Evolutionary conservation across 345 rosid species (phyloP), one percentile per base, ranked within the genome.

Genomic region (Excoecaria cochinchinensis): DNA sequence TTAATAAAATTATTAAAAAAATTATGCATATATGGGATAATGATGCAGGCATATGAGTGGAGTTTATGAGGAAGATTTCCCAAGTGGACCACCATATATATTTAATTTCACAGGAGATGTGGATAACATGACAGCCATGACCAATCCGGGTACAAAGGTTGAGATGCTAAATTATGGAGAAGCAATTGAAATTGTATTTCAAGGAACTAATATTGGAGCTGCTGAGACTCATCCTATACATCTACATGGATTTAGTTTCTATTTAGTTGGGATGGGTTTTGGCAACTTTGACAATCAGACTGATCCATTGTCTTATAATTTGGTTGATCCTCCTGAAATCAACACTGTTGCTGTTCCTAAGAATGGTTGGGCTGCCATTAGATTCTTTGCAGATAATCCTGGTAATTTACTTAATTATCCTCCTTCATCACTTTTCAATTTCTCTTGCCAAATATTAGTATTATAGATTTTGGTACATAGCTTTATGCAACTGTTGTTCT

Each of bases 161-260:
- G 67, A 4, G 65, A 36, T 76, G 76, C 24, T 86, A 57, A 53
- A 82, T 24, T 86, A 84, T 13, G 77, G 79, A 5, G 84, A 83
- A 3, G 74, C 25, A 1, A 87, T 86, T 2, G 87, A 86, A 44
- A 77, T 86, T 6, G 81, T 86, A 7, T 73, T 64, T 19, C 89
- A 86, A 70, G 82, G 82, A 1, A 50, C 53, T 11, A 15, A 12
- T 50, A 12, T 50, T 13, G 17, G 15, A 50, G 74, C 75, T 0
- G 76, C 78, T 1, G 69, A 39, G 36, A 77, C 70, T 70, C 89
- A 86, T 74, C 89, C 89, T 0, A 74, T 86, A 73, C 89, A 86
- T 76, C 22, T 83, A 3, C 89, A 86, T 46, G 88, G 86, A 1
- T 79, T 55, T 53, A 83, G 80, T 82, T 83, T 85, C 81, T 85